Conservation (phyloP, 176 grass and related monocot species). For the Triticum dicoccoides region DNA sequence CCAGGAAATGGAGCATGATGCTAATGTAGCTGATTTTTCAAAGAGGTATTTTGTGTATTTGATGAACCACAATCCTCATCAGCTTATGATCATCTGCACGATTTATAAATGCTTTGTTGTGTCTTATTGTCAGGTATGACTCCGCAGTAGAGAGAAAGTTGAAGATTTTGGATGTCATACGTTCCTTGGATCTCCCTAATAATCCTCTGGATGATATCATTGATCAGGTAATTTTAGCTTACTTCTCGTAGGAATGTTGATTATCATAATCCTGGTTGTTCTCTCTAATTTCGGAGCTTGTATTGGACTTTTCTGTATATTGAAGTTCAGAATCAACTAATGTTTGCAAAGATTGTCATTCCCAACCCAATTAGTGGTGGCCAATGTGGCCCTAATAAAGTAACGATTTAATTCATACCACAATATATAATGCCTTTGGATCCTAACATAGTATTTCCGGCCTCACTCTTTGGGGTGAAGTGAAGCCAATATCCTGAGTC, state of each 20-base stretch:
- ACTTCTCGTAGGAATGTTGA: not conserved
- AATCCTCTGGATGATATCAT: conserved; percentile 98
- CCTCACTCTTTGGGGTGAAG: not conserved
- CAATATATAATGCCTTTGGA: not conserved
- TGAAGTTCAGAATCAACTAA: conserved; percentile 2
- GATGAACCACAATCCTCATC: conserved; percentile 13
- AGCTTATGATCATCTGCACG: conserved; percentile 7
- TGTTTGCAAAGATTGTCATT: not conserved
- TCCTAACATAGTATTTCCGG: conserved; percentile 1
- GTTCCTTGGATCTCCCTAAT: conserved; percentile 93
- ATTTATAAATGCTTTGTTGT: conserved; percentile 34
- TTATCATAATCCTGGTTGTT: not conserved
- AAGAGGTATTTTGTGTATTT: conserved; percentile 60
- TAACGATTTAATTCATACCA: not conserved
- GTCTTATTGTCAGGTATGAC: conserved; percentile 65
- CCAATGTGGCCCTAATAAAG: not conserved
- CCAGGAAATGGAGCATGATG: conserved; percentile 68
- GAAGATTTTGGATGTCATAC: conserved; percentile 87
- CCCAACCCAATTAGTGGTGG: not conserved
- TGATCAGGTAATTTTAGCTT: conserved; percentile 79
- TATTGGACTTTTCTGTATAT: not conserved
- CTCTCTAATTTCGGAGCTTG: conserved; percentile 18
- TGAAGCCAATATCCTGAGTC: not conserved
- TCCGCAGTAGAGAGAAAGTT: conserved; percentile 58
- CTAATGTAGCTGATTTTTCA: conserved; percentile 72